Evolutionary conservation across 495 filamentous ascomycete genomes (phyloP), one percentile per base, ranked within the genome.

Genomic region (Penicillium fimorum): DNA sequence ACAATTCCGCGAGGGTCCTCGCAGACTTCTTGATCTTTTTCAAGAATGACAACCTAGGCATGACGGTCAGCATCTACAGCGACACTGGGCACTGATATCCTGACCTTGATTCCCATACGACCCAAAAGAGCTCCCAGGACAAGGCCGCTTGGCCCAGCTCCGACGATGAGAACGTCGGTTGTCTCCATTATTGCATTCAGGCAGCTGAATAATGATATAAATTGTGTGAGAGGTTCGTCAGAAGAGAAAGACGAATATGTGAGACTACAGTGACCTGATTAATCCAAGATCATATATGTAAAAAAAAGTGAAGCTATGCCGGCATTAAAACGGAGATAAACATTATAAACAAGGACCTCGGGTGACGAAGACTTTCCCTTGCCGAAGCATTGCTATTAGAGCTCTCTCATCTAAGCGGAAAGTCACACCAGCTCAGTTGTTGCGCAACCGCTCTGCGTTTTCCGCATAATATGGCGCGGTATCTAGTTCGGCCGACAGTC

Each of bases 1-100:
- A 64, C 70, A n/a, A 79, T 66, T 0, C 75, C 76, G 32, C 76
- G 60, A 8, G 76, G 76, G 58, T 79, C 76, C 7, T 66, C 60
- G 7, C 61, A 65, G 20, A 79, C 71, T 12, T 70, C 68, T 5
- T 49, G 47, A 9, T 73, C 73, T 50, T 71, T 72, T 49, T 79
- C 76, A 10, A 79, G 62, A 10, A 77, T 48, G 11, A 69, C 32
- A n/a, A 42, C 45, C 52, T 55, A 9, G 18, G 20, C 17, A 25
- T 18, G 8, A 4, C 8, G 9, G 32, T 45, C 12, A 55, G 20
- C 17, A 3, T 20, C 13, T 37, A 1, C 33, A 2, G 24, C 12
- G 3, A 30, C 5, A 2, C 11, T 13, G 25, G 29, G 6, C 27
- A 0, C 15, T 11, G 15, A 72, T 65, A 37, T 58, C 53, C 37